Conservation (phyloP, 495 filamentous ascomycete genomes). For the Sordaria brevicollis region DNA sequence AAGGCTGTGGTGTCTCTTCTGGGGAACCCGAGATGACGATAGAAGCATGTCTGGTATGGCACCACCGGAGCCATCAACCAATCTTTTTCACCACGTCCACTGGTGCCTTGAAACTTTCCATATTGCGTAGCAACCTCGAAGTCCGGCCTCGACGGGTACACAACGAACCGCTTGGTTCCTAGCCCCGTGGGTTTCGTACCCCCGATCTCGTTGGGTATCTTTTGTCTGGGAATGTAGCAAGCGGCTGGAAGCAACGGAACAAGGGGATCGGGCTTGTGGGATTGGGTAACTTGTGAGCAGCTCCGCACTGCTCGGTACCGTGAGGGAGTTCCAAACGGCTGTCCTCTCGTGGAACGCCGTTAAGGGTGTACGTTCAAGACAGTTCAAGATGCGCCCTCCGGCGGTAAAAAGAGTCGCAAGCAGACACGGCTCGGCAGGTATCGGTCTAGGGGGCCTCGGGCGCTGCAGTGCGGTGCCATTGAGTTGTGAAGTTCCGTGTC, state of each 20-base stretch:
- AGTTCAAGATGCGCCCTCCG: not conserved
- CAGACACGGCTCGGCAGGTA: conserved; percentile 6
- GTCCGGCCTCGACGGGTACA: not conserved
- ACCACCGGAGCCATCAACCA: not conserved
- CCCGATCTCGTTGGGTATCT: not conserved
- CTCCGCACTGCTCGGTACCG: not conserved
- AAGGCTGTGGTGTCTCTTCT: not conserved
- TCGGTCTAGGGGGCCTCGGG: conserved; percentile 2
- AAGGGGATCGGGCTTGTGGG: not conserved
- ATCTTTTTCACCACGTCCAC: not conserved
- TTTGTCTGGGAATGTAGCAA: not conserved
- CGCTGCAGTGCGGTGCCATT: not conserved
- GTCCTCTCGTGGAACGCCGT: not conserved
- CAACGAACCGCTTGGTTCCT: not conserved
- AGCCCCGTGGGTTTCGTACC: not conserved
- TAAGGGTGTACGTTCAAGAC: not conserved
- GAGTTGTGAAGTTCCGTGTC: not conserved
- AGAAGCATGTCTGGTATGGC: not conserved
- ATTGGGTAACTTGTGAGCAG: not conserved
- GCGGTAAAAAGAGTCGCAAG: not conserved
- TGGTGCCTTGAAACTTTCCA: not conserved
- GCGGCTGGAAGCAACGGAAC: not conserved
- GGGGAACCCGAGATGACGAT: not conserved
- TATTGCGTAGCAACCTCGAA: not conserved
- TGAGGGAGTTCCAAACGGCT: not conserved